Conservation (phyloP, 1,284 basidiomycete genomes). For the Leccinum huronense region DNA sequence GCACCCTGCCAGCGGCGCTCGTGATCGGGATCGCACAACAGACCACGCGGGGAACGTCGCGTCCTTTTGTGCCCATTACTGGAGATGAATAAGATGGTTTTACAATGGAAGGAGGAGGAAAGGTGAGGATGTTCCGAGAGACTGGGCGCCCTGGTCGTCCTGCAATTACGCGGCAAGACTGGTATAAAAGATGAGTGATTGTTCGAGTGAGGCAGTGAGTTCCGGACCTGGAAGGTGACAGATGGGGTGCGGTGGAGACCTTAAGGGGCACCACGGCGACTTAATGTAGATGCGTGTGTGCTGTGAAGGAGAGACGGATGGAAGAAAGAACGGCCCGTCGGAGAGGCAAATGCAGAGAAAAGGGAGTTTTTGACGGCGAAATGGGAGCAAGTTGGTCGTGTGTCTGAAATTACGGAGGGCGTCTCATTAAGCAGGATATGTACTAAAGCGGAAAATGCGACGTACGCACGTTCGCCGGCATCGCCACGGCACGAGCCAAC, state of each 20-base stretch:
- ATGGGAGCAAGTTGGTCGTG: constrained; percentile 32
- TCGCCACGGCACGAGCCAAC: constrained; percentile 23
- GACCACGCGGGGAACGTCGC: constrained; percentile 73
- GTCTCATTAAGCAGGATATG: constrained; percentile 23
- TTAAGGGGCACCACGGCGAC: constrained; percentile 16
- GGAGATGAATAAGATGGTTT: constrained; percentile 18
- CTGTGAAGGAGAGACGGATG: constrained; percentile 17
- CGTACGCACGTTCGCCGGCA: constrained; percentile 47
- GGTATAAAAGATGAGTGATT: constrained; percentile 14
- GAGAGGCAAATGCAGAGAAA: constrained; percentile 15
- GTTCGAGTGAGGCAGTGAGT: background rate
- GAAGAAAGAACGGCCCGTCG: constrained; percentile 14
- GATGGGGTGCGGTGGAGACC: constrained; percentile 8
- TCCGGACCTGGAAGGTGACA: constrained; percentile 15
- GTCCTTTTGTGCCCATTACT: constrained; percentile 73
- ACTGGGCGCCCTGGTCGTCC: background rate
- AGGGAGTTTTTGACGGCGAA: constrained; percentile 25
- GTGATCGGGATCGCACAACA: constrained; percentile 83
- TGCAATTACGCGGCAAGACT: constrained; percentile 4
- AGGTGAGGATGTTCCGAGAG: background rate
- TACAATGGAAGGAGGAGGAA: constrained; percentile 8
- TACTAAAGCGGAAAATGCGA: constrained; percentile 26
- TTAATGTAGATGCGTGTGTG: constrained; percentile 10
- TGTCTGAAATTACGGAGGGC: constrained; percentile 39
- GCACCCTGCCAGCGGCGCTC: constrained; percentile 66